Evolutionary conservation across 768 basidiomycete genomes (phyloP).

Genomic region (Cystoderma amianthinum): DNA sequence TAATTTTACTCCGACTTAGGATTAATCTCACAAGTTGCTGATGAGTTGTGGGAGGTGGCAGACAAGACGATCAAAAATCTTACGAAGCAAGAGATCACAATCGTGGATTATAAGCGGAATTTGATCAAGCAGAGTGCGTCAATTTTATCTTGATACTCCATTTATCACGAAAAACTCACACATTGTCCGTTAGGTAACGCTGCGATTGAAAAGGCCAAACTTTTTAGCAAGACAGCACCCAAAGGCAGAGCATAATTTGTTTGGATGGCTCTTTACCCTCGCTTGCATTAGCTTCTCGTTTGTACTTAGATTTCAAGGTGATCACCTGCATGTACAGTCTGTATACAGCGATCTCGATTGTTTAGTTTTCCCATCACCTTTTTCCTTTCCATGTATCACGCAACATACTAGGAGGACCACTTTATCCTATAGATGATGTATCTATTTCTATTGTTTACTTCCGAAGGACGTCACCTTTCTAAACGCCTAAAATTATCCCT

Average conservation of each 20-base stretch:
- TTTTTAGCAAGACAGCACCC: constrained; percentile 78
- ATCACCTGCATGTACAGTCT: no score
- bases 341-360: no score
- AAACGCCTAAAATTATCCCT: no score
- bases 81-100: constrained; percentile 85
- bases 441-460: no score
- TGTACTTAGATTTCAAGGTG: no score
- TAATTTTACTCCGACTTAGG: constrained; percentile 79
- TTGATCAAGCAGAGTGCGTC: constrained; percentile 72
- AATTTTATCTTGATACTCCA: constrained; percentile 2
- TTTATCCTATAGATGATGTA: no score
- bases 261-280: no score
- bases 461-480: no score
- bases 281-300: no score
- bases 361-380: no score
- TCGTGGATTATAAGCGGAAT: constrained; percentile 89
- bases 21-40: constrained; percentile 95
- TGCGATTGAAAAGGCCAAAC: constrained; percentile 88
- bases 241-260: constrained; percentile 61
- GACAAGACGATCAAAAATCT: constrained; percentile 90
- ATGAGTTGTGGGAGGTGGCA: constrained; percentile 99
- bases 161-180: constrained; percentile 2
- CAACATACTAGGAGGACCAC: no score
- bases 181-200: constrained; percentile 47
- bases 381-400: no score